Base-by-base conservation (phyloP, 2,329 filamentous ascomycete species). In the Xylaria sp. region DNA sequence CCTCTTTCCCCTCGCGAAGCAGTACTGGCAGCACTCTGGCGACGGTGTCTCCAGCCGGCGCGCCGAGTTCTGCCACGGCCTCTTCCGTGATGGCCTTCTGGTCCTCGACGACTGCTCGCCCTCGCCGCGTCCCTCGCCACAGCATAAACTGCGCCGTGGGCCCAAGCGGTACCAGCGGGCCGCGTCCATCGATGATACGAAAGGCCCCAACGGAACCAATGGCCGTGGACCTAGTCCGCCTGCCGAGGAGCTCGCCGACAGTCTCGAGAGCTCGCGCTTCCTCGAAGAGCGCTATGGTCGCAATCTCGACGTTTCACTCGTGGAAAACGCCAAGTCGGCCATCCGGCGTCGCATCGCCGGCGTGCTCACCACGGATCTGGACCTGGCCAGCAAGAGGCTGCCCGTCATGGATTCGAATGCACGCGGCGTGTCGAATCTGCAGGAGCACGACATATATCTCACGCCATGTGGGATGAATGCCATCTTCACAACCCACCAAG, bases 1-100 rank as follows among this genome's bases (percentile, higher is more conserved):
- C 13, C 81, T 88, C 20, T 94, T 90, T 73, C 81, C 87, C 4
- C 79, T 92, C 66, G 92, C 93, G n/a, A 98, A 97, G 79, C 88
- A 94, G 74, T 97, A 97, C 75, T 99, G 96, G 96, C 96, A 98
- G 78, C 96, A 99, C 78, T 92, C 92, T 0, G 96, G 96, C 22
- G 94, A 97, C 68, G 96, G 96, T 17, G 85, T 97, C 15, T 97
- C 94, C 0, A 97, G 94, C 77, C 90, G 96, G 56, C 88, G 94
- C 45, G 94, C 93, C 38, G 95, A 97, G 77, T 97, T 97, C 78
- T 97, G 92, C 76, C 89, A 94, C 67, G 84, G 86, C 47, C 85
- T 95, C 1, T 87, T 96, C 69, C 86, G 86, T 42, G 90, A 95
- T 68, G 89, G 89, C 0, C 82, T 92, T 47, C 82, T 89, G 20